A percentile compares a stretch with the other conserved stretches of the same genome.
phyloP scores from a whole-genome alignment of 192 early-diverging fungal genomes.

The Rhizophagus prolifer region DNA sequence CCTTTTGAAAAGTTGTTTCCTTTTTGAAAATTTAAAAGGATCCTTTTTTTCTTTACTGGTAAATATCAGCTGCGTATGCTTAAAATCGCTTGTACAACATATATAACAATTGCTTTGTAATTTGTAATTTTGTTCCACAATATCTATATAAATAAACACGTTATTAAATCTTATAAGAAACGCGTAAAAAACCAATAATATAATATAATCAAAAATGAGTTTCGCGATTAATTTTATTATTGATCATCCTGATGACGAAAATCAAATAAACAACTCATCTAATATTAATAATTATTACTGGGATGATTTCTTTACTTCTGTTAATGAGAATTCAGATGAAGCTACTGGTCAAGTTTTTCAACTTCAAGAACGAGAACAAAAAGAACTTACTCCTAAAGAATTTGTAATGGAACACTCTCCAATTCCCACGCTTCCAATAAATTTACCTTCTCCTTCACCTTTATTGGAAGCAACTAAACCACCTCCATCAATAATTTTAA shows the following conservation, averaged over 20 bases:
- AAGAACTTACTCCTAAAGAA: not conserved
- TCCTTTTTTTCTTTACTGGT: not conserved
- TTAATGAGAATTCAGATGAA: not conserved
- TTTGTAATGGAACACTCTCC: not conserved
- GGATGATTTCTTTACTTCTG: not conserved
- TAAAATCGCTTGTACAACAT: not conserved
- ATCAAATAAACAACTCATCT: not conserved
- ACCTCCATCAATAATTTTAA: not conserved
- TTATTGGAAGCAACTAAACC: not conserved
- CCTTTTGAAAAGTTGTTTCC: not conserved
- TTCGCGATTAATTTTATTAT: constrained; percentile 1
- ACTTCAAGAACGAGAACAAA: not conserved
- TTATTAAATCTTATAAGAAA: too few relatives aligned
- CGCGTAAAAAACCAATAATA: too few relatives aligned
- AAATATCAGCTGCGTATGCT: not conserved
- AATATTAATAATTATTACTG: not conserved
- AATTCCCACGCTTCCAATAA: not conserved
- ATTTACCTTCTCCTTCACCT: not conserved
- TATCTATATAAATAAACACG: too few relatives aligned
- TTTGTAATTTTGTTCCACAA: not conserved
- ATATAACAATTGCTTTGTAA: not conserved
- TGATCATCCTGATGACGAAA: not conserved
- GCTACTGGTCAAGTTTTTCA: not conserved
- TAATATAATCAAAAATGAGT: not conserved
- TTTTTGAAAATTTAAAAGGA: not conserved